Percentiles rank a stretch among this genome's conserved stretches.
Evolutionary conservation across 2,329 filamentous ascomycete species (phyloP).

Genomic region (Talaromyces sp.): DNA sequence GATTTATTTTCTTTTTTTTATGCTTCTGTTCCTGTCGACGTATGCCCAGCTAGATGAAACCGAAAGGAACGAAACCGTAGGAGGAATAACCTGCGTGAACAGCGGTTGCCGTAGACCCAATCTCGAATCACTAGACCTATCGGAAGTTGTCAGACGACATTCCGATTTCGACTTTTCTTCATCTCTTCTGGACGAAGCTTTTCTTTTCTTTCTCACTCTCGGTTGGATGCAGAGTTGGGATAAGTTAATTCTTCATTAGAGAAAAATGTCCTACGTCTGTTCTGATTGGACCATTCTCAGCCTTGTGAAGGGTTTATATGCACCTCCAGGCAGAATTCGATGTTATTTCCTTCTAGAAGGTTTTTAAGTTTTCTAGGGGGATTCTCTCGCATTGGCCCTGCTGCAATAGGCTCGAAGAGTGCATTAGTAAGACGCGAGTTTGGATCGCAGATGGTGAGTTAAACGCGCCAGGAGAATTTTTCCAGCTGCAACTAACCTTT

Average conservation of each 20-base stretch:
- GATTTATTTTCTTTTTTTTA: neutral
- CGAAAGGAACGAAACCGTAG: neutral
- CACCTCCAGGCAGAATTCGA: neutral
- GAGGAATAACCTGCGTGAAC: neutral
- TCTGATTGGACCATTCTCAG: neutral
- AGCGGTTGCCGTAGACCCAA: neutral
- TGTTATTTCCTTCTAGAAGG: slow-evolving; percentile 8
- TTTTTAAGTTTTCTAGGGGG: neutral
- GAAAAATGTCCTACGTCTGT: neutral
- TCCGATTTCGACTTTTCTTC: slow-evolving; percentile 1
- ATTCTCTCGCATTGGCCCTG: neutral
- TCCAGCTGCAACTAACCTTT: neutral
- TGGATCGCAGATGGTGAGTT: neutral
- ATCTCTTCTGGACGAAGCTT: neutral
- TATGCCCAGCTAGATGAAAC: neutral
- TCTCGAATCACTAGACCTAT: slow-evolving; percentile 5
- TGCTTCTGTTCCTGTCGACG: neutral
- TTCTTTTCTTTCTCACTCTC: neutral
- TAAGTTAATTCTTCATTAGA: neutral
- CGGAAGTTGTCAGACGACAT: neutral
- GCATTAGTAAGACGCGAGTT: slow-evolving; percentile 1
- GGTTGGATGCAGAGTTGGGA: neutral
- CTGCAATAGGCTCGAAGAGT: neutral
- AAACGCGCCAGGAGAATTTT: neutral
- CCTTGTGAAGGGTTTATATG: neutral